Conservation (phyloP, 1,284 basidiomycete species). For the Agroathelia rolfsii region DNA sequence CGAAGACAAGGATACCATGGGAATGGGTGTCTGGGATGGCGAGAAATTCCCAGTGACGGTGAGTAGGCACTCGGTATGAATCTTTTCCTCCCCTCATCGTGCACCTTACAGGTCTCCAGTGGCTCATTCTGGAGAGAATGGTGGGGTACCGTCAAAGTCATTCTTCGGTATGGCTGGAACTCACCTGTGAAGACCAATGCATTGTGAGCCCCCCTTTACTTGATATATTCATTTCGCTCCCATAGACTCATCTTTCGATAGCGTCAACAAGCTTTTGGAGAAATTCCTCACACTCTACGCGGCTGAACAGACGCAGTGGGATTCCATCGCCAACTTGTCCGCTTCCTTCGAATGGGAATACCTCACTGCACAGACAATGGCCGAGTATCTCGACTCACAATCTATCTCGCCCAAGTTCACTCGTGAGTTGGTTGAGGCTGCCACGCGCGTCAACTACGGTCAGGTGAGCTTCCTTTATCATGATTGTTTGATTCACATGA, state of each 20-base stretch:
- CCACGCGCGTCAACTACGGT: constrained; percentile 85
- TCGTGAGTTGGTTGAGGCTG: constrained; percentile 75
- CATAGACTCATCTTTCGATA: constrained; percentile 23
- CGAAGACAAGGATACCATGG: constrained; percentile 35
- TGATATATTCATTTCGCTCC: no score
- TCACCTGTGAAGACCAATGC: no score
- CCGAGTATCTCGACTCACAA: constrained; percentile 48
- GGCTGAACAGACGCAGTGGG: constrained; percentile 53
- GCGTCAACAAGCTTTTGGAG: constrained; percentile 49
- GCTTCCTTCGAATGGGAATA: constrained; percentile 42
- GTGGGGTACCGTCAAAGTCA: no score
- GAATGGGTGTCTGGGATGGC: constrained; percentile 84
- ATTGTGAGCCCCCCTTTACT: no score
- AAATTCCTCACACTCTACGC: constrained; percentile 54
- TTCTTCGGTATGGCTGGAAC: no score
- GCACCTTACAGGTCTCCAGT: no score
- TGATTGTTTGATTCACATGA: background rate
- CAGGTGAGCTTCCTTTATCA: constrained; percentile 39
- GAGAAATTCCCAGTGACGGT: constrained; percentile 59
- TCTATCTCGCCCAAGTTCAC: constrained; percentile 54
- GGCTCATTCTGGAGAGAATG: no score
- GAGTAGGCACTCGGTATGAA: constrained; percentile 15
- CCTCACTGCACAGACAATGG: constrained; percentile 41
- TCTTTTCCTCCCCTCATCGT: constrained; percentile 2
- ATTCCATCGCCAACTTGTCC: constrained; percentile 49